Conservation (phyloP, 148 eudicot species). For the Spergularia bocconei region DNA sequence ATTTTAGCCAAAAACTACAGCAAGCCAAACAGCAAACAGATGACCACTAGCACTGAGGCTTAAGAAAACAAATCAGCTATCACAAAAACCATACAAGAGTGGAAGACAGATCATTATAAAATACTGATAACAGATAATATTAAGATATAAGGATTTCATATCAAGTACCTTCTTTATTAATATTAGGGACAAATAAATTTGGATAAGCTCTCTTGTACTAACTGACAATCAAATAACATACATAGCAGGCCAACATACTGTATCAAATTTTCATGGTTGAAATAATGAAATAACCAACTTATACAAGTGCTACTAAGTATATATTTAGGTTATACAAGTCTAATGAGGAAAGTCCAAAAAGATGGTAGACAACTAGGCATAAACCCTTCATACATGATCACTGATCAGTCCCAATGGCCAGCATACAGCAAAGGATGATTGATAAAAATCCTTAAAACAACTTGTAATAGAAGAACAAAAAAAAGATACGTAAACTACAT, state of each 20-base stretch:
- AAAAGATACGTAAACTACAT: not conserved
- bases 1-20: slow-evolving; percentile 9
- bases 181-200: not conserved
- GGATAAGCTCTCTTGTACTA: not conserved
- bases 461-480: not conserved
- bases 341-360: not conserved
- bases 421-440: not conserved
- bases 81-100: not conserved
- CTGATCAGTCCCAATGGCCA: not conserved
- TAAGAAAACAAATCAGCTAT: not conserved
- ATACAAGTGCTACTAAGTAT: not conserved
- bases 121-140: too few species aligned
- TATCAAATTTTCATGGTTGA: not conserved
- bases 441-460: not conserved
- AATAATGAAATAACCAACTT: not conserved
- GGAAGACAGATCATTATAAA: not conserved
- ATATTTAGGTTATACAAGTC: not conserved
- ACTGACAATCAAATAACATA: not conserved
- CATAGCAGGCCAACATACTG: too few species aligned
- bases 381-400: not conserved
- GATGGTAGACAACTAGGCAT: too few species aligned
- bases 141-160: too few species aligned
- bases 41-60: not conserved
- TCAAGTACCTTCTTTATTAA: too few species aligned
- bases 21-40: not conserved